A percentile compares a stretch with the other conserved stretches of the same genome.
Evolutionary conservation across 208 protist species (phyloP).

Genomic region (Leishmania aethiopica): DNA sequence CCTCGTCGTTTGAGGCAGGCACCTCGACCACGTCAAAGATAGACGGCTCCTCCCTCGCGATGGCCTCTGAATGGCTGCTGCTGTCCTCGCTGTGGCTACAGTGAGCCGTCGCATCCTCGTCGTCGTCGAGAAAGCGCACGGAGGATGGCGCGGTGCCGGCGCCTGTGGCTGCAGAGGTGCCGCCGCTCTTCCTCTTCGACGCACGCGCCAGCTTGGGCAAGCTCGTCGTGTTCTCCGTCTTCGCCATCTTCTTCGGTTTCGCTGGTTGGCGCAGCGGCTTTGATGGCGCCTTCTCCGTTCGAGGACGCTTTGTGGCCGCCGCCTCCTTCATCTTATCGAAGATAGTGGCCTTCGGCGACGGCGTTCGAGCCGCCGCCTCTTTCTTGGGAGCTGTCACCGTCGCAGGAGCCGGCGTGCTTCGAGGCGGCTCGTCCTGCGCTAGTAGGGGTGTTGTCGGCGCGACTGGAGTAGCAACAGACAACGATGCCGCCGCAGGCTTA

Average conservation of each 20-base stretch:
- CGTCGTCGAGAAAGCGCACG: conserved; percentile 35
- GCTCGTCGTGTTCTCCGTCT: conserved; percentile 48
- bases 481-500: not conserved
- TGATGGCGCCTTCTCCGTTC: not conserved
- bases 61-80: conserved; percentile 2
- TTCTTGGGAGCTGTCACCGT: not conserved
- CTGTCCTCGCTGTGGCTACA: conserved; percentile 19
- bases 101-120: conserved; percentile 16
- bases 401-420: not conserved
- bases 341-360: conserved; percentile 29
- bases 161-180: not conserved
- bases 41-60: conserved; percentile 16
- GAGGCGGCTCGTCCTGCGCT: not conserved
- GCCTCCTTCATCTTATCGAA: conserved; percentile 43
- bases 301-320: conserved; percentile 24
- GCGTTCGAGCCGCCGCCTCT: not conserved
- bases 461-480: not conserved
- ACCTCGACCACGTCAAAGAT: conserved; percentile 48
- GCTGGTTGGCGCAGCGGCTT: not conserved
- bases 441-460: not conserved
- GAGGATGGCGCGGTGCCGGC: not conserved
- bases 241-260: conserved; percentile 29
- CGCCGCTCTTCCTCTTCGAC: conserved; percentile 36
- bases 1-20: conserved; percentile 66
- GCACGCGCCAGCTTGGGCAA: conserved; percentile 74